A percentile compares a stretch with the other conserved stretches of the same genome.
phyloP scores from a whole-genome alignment of 768 basidiomycete species.

The Calocera cornea region DNA sequence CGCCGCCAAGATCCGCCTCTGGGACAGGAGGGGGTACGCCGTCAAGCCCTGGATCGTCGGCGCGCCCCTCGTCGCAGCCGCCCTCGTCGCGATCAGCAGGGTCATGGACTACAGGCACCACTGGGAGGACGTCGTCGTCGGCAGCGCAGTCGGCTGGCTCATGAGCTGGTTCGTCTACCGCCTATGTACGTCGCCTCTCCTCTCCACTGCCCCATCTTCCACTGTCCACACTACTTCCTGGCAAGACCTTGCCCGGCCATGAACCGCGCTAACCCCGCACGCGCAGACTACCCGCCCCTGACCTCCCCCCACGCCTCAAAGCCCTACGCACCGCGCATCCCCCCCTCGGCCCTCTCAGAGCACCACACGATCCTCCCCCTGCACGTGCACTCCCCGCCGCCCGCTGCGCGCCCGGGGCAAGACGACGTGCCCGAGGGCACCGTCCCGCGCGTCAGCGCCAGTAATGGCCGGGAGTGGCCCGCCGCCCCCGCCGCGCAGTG shows the following conservation, averaged over 20 bases:
- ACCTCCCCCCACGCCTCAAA: not conserved
- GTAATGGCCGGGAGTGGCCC: too few relatives aligned
- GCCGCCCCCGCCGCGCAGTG: too few relatives aligned
- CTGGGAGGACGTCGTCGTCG: constrained; percentile 81
- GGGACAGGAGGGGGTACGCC: constrained; percentile 63
- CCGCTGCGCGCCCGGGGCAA: not conserved
- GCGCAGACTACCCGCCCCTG: not conserved
- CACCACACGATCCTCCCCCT: not conserved
- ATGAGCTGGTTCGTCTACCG: constrained; percentile 66
- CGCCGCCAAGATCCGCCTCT: constrained; percentile 84
- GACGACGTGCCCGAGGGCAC: not conserved
- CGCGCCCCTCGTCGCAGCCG: constrained; percentile 61
- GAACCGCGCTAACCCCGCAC: not conserved
- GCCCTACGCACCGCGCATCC: not conserved
- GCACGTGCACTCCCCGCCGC: not conserved
- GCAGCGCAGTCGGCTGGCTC: constrained; percentile 56
- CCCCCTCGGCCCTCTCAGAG: not conserved
- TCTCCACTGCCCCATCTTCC: too few relatives aligned
- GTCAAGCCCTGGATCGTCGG: constrained; percentile 77
- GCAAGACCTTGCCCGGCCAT: too few relatives aligned
- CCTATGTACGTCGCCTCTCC: constrained; percentile 8
- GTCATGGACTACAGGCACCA: constrained; percentile 92
- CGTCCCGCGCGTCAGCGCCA: not conserved
- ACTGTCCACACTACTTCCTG: too few relatives aligned
- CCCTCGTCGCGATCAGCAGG: constrained; percentile 64